Percentiles rank a stretch among this genome's conserved stretches.
These are phyloP conservation scores for Sarcocystis neurona DNA, from an alignment of 169 alveolate genomes.

Conservation along the genomic window DNA sequence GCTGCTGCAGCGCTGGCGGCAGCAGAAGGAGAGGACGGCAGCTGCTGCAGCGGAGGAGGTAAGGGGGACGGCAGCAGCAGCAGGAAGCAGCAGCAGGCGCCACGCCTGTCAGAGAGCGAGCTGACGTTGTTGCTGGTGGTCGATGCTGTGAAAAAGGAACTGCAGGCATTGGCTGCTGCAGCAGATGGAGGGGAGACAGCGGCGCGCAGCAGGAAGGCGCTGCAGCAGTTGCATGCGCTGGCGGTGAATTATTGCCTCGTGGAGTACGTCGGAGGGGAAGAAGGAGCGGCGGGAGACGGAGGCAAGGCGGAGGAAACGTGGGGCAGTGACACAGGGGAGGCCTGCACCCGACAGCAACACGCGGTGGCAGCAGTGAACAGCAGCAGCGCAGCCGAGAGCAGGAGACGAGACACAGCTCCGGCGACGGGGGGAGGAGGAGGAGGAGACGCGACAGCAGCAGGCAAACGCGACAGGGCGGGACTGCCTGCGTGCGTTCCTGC, in stretches of 20 bases:
- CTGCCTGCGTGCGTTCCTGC: not conserved
- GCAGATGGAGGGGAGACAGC: not conserved
- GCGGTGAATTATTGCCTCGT: conserved; percentile 26
- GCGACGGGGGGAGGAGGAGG: not conserved
- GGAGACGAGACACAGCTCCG: not conserved
- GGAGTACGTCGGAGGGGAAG: conserved; percentile 29
- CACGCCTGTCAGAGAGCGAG: conserved; percentile 38
- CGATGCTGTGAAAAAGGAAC: conserved; percentile 40
- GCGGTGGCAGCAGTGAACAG: too few relatives aligned
- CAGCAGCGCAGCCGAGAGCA: not conserved
- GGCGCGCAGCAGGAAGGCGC: conserved; percentile 5
- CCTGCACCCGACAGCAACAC: too few relatives aligned
- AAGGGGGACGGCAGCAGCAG: not conserved
- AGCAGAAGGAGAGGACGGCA: not conserved
- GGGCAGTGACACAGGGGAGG: not conserved
- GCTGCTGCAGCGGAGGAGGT: conserved; percentile 25
- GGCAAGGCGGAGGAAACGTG: not conserved
- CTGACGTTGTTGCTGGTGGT: conserved; percentile 18
- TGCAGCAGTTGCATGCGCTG: conserved; percentile 37
- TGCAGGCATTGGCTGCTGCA: conserved; percentile 2
- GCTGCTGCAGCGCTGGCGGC: too few relatives aligned
- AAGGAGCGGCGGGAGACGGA: not conserved
- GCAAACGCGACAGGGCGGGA: not conserved
- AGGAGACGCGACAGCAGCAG: not conserved
- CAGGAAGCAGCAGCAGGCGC: conserved; percentile 17